Conservation (phyloP, 1,284 basidiomycete species). For the Cryptococcus sp. region DNA sequence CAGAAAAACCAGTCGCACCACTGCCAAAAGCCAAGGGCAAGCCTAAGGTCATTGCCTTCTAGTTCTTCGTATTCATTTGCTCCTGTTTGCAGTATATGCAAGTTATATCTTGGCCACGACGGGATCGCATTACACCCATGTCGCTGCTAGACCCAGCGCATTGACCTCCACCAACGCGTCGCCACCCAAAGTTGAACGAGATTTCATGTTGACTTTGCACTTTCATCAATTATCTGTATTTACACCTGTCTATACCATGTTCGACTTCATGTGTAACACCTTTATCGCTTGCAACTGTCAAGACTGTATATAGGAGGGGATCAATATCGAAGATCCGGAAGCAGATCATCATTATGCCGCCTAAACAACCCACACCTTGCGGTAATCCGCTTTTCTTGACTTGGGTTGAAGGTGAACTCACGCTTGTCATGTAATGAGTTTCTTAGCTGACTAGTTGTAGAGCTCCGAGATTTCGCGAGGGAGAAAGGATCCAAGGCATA, state of each 20-base stretch:
- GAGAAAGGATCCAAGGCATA: slow-evolving; percentile 34
- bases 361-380: slow-evolving; percentile 19
- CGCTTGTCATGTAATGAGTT: background rate
- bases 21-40: background rate
- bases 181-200: background rate
- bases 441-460: slow-evolving; percentile 9
- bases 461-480: slow-evolving; percentile 37
- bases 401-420: slow-evolving; percentile 39
- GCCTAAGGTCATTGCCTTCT: background rate
- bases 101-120: background rate
- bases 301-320: too few relatives aligned
- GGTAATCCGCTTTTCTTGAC: slow-evolving; percentile 45
- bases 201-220: too few relatives aligned
- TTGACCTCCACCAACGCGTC: background rate
- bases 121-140: too few relatives aligned
- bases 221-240: too few relatives aligned
- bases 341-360: slow-evolving; percentile 7
- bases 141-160: too few relatives aligned
- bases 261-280: background rate
- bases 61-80: background rate
- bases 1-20: background rate
- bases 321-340: too few relatives aligned
- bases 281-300: background rate
- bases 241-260: too few relatives aligned
- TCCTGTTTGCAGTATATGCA: background rate